Base-by-base conservation (phyloP, 75 land plant genomes). In the Pinus tabuliformis region DNA sequence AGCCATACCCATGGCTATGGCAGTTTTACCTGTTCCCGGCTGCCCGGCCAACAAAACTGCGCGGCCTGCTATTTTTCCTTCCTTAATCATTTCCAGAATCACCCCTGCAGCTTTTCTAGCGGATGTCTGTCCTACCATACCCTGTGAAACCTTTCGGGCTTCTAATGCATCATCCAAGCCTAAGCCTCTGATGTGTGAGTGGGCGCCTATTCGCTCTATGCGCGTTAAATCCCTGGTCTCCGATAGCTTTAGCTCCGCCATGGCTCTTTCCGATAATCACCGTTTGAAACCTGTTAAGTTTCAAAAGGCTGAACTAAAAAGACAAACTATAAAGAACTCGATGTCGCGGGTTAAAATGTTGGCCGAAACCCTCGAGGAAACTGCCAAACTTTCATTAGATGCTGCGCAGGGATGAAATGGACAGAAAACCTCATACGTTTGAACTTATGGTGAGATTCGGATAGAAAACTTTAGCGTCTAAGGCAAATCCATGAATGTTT, bases 11-110 rank as follows among this genome's bases (percentile, higher is more conserved):
- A 94, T 97, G 76, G 99, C 98, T 24, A 97, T 94, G 75, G 99
- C 98, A 42, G 99, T 94, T 86, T 97, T 97, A 11, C 99, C 99
- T 18, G 98, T 97, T 14, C 99, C 98, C 13, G 98, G 98, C 84
- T 97, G 97, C 24, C 99, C 98, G 18, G 95, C 95, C 24, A 97
- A 62, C 28, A 97, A 86, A 64, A 97, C 86, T 6, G 90, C 93
- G 22, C 93, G 95, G 64, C 99, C 98, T 15, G 95, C 95, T 28
- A 94, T 97, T 61, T 86, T 86, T 3, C 98, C 99, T 6, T 90
- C 91, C 57, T 83, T 81, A 78, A 94, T 91, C 89, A 97, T 88
- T 64, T 92, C 87, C 75, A 93, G 78, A 59, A 97, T 94, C 60
- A 97, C 86, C 4, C 99, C 99, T n/a, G 96, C 98, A 52, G 95